Conservation (phyloP, 352 stramenopile genomes). For the Phytophthora colocasiae region DNA sequence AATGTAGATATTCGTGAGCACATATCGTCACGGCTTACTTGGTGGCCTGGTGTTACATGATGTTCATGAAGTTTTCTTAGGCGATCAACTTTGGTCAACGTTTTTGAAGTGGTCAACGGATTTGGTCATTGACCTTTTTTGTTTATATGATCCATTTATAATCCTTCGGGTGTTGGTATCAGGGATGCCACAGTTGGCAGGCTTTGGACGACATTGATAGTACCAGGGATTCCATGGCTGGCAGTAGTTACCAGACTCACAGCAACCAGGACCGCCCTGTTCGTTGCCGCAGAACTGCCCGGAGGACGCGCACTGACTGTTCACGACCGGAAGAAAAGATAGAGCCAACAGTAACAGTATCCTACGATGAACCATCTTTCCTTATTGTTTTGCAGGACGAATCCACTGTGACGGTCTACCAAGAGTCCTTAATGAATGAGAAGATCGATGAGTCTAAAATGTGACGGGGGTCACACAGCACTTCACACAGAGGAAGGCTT, state of each 20-base stretch:
- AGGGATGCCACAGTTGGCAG: slow-evolving; percentile 33
- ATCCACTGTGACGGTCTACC: background rate
- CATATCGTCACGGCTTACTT: too few relatives aligned
- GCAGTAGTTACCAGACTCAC: slow-evolving; percentile 42
- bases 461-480: too few relatives aligned
- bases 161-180: background rate
- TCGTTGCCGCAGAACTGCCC: background rate
- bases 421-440: too few relatives aligned
- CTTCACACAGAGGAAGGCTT: too few relatives aligned
- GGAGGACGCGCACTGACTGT: background rate
- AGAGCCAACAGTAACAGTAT: background rate
- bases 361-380: background rate
- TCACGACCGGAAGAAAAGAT: background rate
- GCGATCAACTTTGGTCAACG: too few relatives aligned
- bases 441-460: too few relatives aligned
- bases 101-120: too few relatives aligned
- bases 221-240: slow-evolving; percentile 47
- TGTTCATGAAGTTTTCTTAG: too few relatives aligned
- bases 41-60: too few relatives aligned
- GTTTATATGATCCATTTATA: too few relatives aligned
- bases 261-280: background rate
- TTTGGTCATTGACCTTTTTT: too few relatives aligned
- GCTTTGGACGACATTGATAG: slow-evolving; percentile 50
- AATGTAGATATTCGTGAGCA: too few relatives aligned
- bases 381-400: background rate